Evolutionary conservation across 139 green algal species (phyloP), one percentile per base, ranked within the genome.

Genomic region (Parachlorella kessleri): DNA sequence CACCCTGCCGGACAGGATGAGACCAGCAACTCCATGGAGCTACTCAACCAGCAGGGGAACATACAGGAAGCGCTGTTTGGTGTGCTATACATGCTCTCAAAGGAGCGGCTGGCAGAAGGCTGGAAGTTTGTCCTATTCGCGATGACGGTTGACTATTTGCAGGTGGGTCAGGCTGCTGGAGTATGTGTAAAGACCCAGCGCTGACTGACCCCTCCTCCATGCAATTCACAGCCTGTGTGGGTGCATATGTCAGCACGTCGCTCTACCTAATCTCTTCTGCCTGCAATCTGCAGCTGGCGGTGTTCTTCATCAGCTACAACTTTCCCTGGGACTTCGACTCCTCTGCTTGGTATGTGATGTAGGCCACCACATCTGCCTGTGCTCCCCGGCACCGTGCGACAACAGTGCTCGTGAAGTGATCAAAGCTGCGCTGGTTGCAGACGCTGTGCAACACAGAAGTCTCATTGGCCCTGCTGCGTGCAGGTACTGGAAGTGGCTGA

Each of bases 401-500:
- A n/a, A n/a, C n/a, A n/a, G n/a, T n/a, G n/a, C n/a, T n/a, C n/a
- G n/a, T n/a, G n/a, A n/a, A n/a, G n/a, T n/a, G n/a, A n/a, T n/a
- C n/a, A n/a, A n/a, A n/a, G n/a, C n/a, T n/a, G n/a, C n/a, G n/a
- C n/a, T n/a, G n/a, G n/a, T n/a, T n/a, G n/a, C n/a, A n/a, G n/a
- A n/a, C n/a, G n/a, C n/a, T n/a, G n/a, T n/a, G n/a, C n/a, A n/a
- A n/a, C n/a, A n/a, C n/a, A n/a, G n/a, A n/a, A n/a, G n/a, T n/a
- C n/a, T n/a, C n/a, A n/a, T n/a, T n/a, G n/a, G n/a, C n/a, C n/a
- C n/a, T n/a, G n/a, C n/a, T n/a, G n/a, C n/a, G n/a, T n/a, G n/a
- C n/a, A n/a, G n/a, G n/a, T 65, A 75, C 41, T 75, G 70, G 70
- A 75, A 75, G 70, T 75, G 70, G 70, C 70, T 66, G n/a, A n/a